These are phyloP conservation scores for Eimeria falciformis DNA, from an alignment of 169 alveolate species.

Conservation along the genomic window DNA sequence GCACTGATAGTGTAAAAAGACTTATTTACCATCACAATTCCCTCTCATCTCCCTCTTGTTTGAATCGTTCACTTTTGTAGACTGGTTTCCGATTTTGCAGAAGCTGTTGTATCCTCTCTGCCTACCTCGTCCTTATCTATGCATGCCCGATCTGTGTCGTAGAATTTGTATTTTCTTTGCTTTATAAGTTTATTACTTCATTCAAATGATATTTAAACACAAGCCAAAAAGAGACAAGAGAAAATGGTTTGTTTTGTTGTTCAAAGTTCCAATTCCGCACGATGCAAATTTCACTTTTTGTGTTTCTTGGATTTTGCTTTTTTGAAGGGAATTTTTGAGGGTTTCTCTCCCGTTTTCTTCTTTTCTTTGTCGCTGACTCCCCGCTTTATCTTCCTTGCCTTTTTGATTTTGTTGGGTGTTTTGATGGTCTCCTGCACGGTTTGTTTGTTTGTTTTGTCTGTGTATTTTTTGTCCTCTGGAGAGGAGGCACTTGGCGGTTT, in stretches of 20 bases:
- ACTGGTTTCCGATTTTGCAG: too few relatives aligned
- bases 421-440: not conserved
- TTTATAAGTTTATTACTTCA: too few relatives aligned
- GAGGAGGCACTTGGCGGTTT: not conserved
- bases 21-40: too few relatives aligned
- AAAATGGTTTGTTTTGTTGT: not conserved
- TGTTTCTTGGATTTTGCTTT: not conserved
- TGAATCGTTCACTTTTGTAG: too few relatives aligned
- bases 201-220: not conserved
- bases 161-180: too few relatives aligned
- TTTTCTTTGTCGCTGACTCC: not conserved
- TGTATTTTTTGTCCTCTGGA: not conserved
- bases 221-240: not conserved
- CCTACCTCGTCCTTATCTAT: too few relatives aligned
- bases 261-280: not conserved
- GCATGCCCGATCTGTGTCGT: too few relatives aligned
- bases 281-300: not conserved
- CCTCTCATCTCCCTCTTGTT: too few relatives aligned
- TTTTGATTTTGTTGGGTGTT: not conserved
- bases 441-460: not conserved
- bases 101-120: too few relatives aligned
- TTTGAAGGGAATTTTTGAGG: not conserved
- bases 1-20: too few relatives aligned
- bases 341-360: not conserved
- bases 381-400: slow-evolving; percentile 3